phyloP scores from a whole-genome alignment of 208 protist species.

The Jaenimonas drosophilae region DNA sequence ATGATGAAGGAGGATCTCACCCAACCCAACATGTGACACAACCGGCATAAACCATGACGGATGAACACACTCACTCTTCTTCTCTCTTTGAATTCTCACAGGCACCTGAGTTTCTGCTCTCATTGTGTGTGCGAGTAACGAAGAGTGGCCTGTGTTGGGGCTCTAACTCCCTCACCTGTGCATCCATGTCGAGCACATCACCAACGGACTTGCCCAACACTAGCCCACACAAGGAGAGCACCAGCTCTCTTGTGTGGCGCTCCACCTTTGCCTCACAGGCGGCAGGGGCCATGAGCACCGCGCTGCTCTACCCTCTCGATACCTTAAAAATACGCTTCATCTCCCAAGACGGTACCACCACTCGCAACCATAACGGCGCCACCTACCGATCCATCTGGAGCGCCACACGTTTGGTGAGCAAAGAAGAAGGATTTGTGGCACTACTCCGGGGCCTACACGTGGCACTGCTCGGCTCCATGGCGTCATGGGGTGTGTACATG shows the following conservation, averaged over 20 bases:
- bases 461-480: slow-evolving; percentile 39
- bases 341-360: slow-evolving; percentile 65
- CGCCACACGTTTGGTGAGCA: slow-evolving; percentile 25
- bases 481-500: slow-evolving; percentile 84
- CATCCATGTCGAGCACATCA: too few relatives aligned
- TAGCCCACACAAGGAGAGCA: too few relatives aligned
- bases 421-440: slow-evolving; percentile 42
- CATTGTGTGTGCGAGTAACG: too few relatives aligned
- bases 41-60: too few relatives aligned
- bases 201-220: too few relatives aligned
- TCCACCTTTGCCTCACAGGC: slow-evolving; percentile 57
- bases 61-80: too few relatives aligned
- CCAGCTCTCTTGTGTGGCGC: not conserved
- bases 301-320: slow-evolving; percentile 82
- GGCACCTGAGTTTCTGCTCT: too few relatives aligned
- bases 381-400: slow-evolving; percentile 31
- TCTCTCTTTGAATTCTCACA: too few relatives aligned
- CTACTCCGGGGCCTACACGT: slow-evolving; percentile 70
- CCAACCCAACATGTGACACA: too few relatives aligned
- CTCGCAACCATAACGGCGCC: slow-evolving; percentile 66
- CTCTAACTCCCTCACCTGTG: too few relatives aligned
- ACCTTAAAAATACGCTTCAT: slow-evolving; percentile 83
- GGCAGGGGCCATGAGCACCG: slow-evolving; percentile 39
- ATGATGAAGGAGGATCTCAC: too few relatives aligned
- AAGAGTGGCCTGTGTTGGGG: too few relatives aligned